A percentile compares a stretch with the other conserved stretches of the same genome.
Evolutionary conservation across 768 basidiomycete species (phyloP).

Genomic region (Chalciporus pseudorubinellus): DNA sequence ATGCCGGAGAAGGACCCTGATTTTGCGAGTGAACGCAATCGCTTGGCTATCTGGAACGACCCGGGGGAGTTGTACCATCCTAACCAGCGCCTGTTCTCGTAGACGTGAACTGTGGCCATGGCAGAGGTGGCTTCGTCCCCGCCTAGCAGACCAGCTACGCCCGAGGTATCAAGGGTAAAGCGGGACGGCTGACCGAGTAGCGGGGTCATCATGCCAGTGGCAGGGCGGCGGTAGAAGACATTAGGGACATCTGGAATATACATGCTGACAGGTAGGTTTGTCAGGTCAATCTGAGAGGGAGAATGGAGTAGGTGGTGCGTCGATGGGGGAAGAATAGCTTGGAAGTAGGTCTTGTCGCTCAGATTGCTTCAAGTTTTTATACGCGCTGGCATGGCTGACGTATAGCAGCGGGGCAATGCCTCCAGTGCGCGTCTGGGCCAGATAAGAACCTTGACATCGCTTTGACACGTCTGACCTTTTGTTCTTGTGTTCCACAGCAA

Average conservation of each 20-base stretch:
- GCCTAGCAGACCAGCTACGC: slow-evolving; percentile 27
- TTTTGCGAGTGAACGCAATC: slow-evolving; percentile 18
- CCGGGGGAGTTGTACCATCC: slow-evolving; percentile 38
- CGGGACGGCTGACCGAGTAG: slow-evolving; percentile 1
- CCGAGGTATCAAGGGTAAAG: slow-evolving; percentile 22
- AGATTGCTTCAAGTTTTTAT: no score
- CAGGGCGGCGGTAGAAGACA: not conserved
- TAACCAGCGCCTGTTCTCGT: slow-evolving; percentile 23
- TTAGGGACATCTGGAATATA: not conserved
- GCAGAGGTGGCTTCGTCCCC: slow-evolving; percentile 33
- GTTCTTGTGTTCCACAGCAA: no score
- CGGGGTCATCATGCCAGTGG: not conserved
- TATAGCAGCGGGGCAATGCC: no score
- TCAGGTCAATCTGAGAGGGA: not conserved
- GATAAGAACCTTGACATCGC: no score
- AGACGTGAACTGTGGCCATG: slow-evolving; percentile 29
- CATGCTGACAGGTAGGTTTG: not conserved
- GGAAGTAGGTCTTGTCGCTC: not conserved
- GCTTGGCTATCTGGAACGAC: slow-evolving; percentile 25
- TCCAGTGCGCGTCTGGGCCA: no score
- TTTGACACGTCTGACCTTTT: no score
- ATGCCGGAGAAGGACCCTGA: no score
- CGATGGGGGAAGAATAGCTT: not conserved
- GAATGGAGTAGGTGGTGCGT: not conserved
- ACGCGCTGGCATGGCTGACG: no score